phyloP scores from a whole-genome alignment of 805 yeast species.

The Starmerella sirachaensis region DNA sequence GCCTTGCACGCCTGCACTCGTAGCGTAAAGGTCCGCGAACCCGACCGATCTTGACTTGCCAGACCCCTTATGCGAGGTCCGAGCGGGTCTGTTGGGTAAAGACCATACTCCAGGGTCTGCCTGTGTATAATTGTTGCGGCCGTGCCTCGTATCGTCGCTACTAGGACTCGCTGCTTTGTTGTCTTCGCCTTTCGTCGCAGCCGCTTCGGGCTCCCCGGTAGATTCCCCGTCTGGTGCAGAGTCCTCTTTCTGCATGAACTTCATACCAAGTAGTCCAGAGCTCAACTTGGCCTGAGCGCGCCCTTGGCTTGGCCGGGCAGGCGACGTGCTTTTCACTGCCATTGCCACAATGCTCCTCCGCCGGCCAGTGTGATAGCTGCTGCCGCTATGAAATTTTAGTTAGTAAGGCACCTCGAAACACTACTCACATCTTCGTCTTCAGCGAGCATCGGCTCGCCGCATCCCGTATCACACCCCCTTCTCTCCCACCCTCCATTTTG shows the following conservation, averaged over 20 bases:
- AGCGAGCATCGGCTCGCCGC: too few relatives aligned
- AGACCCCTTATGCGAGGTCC: background rate
- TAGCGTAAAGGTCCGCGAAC: slow-evolving; percentile 10
- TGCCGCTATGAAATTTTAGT: too few relatives aligned
- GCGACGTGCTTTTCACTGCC: too few relatives aligned
- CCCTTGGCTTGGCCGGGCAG: background rate
- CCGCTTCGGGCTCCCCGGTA: background rate
- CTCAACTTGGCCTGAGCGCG: slow-evolving; percentile 18
- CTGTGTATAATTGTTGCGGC: background rate
- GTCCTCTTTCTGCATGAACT: slow-evolving; percentile 21
- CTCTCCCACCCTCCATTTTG: too few relatives aligned
- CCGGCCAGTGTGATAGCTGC: too few relatives aligned
- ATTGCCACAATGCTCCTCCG: too few relatives aligned
- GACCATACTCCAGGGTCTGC: slow-evolving; percentile 18
- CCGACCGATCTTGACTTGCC: background rate
- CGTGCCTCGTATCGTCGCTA: background rate
- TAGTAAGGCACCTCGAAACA: too few relatives aligned
- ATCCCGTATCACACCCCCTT: too few relatives aligned
- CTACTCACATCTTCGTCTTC: too few relatives aligned
- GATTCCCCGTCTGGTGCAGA: background rate
- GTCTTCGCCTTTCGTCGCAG: background rate
- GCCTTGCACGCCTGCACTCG: slow-evolving; percentile 2
- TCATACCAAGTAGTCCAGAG: slow-evolving; percentile 23
- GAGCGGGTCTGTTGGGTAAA: background rate
- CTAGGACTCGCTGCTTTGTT: background rate